These are phyloP conservation scores for Yamadazyma akitaensis DNA, from an alignment of 805 yeast genomes.

Conservation along the genomic window DNA sequence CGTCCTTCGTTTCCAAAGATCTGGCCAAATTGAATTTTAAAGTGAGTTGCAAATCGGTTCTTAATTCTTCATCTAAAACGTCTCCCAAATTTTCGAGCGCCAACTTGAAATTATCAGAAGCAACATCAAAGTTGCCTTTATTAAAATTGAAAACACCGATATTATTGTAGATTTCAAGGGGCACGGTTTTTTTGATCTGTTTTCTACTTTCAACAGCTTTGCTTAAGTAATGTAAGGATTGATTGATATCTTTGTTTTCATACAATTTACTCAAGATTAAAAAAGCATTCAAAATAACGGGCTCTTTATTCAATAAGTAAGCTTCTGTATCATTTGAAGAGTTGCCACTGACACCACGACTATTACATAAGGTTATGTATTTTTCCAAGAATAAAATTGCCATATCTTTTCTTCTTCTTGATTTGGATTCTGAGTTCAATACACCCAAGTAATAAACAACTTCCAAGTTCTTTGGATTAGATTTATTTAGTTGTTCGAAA, in stretches of 20 bases:
- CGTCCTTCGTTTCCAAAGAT: slow-evolving; percentile 49
- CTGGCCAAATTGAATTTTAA: slow-evolving; percentile 72
- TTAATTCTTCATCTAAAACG: slow-evolving; percentile 22
- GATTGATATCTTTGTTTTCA: slow-evolving; percentile 64
- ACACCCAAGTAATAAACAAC: slow-evolving; percentile 74
- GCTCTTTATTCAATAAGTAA: slow-evolving; percentile 43
- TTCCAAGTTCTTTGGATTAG: slow-evolving; percentile 68
- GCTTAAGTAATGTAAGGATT: slow-evolving; percentile 61
- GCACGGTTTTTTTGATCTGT: slow-evolving; percentile 42
- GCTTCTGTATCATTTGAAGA: slow-evolving; percentile 14
- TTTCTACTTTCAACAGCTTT: slow-evolving; percentile 55
- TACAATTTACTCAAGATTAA: slow-evolving; percentile 65
- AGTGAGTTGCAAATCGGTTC: slow-evolving; percentile 28
- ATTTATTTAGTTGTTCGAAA: slow-evolving; percentile 68
- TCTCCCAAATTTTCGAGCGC: slow-evolving; percentile 40
- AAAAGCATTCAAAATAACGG: slow-evolving; percentile 60
- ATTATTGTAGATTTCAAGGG: slow-evolving; percentile 69
- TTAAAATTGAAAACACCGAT: slow-evolving; percentile 79
- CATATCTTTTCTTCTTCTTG: slow-evolving; percentile 40
- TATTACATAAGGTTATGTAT: slow-evolving; percentile 61
- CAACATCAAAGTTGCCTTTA: slow-evolving; percentile 55
- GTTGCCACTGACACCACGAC: slow-evolving; percentile 33
- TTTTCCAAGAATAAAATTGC: slow-evolving; percentile 67
- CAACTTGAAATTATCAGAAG: slow-evolving; percentile 52
- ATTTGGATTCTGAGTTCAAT: slow-evolving; percentile 55